A percentile compares a stretch with the other conserved stretches of the same genome.
phyloP scores from a whole-genome alignment of 176 grass and related monocot species.

The Carex kokanica region DNA sequence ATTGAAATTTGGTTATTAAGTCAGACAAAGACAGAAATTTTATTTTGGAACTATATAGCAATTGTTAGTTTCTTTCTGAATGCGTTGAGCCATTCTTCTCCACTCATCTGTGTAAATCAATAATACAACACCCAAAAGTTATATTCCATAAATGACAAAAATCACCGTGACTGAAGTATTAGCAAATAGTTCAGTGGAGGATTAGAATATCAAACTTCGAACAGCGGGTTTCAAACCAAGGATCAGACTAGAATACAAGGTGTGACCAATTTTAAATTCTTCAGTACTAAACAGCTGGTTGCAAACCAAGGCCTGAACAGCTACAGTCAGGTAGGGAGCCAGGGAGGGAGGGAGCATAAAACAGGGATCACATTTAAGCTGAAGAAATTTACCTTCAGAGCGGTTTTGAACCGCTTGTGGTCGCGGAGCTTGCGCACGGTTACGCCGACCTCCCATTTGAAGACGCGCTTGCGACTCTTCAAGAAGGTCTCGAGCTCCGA shows the following conservation, averaged over 20 bases:
- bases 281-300: neutral
- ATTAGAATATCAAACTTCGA: neutral
- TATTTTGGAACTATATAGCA: neutral
- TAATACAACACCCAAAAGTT: neutral
- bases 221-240: neutral
- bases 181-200: neutral
- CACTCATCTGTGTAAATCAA: neutral
- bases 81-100: too few species aligned
- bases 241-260: too few species aligned
- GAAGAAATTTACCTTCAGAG: slow-evolving; percentile 56
- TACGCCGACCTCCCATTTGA: slow-evolving; percentile 96
- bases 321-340: neutral
- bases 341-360: neutral
- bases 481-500: slow-evolving; percentile 77
- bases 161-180: neutral
- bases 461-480: slow-evolving; percentile 76
- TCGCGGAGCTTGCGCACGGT: slow-evolving; percentile 63
- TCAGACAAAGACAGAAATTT: neutral
- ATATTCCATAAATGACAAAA: neutral
- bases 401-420: slow-evolving; percentile 50
- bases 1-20: slow-evolving; percentile 8
- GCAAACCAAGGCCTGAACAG: neutral
- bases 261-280: slow-evolving; percentile 8
- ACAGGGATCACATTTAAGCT: slow-evolving; percentile 7
- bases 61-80: neutral